A percentile compares a stretch with the other conserved stretches of the same genome.
Conservation (phyloP, 1,139 yeast genomes). For the Blastobotrys elegans region DNA sequence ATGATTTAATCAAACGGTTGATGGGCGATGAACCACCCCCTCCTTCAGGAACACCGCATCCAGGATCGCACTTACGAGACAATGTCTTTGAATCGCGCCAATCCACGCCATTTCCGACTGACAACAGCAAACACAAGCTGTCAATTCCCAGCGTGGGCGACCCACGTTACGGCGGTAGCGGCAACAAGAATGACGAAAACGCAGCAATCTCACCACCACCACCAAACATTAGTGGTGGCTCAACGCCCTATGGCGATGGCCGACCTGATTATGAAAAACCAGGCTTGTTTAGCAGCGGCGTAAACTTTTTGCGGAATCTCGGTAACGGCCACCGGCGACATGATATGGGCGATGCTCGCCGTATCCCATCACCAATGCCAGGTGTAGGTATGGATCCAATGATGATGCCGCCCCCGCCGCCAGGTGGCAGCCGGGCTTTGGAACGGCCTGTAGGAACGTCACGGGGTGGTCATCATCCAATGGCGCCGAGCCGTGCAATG, state of each 20-base stretch:
- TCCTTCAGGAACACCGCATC: neutral
- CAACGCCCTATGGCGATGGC: constrained; percentile 5
- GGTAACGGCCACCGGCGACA: constrained; percentile 5
- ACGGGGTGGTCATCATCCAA: neutral
- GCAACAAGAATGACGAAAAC: constrained; percentile 5
- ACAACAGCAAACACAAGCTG: neutral
- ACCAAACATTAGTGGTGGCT: neutral
- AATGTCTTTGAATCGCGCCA: neutral
- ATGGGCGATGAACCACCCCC: constrained; percentile 7
- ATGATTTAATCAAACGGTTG: constrained; percentile 10
- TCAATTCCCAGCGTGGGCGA: constrained; percentile 11
- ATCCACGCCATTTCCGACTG: constrained; percentile 8
- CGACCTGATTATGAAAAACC: constrained; percentile 10
- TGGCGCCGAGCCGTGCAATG: neutral
- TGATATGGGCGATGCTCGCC: neutral
- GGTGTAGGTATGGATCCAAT: neutral
- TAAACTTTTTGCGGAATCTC: constrained; percentile 7
- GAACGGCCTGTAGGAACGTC: constrained; percentile 7
- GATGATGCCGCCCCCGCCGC: neutral
- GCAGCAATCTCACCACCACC: constrained; percentile 7
- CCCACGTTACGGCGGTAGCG: constrained; percentile 8
- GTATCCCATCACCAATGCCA: constrained; percentile 5
- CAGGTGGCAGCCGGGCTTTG: constrained; percentile 1
- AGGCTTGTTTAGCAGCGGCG: constrained; percentile 4
- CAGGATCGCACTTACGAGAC: neutral